Evolutionary conservation across 1,139 yeast genomes (phyloP), one percentile per base, ranked within the genome.

Genomic region (Scheffersomyces parashehatae): DNA sequence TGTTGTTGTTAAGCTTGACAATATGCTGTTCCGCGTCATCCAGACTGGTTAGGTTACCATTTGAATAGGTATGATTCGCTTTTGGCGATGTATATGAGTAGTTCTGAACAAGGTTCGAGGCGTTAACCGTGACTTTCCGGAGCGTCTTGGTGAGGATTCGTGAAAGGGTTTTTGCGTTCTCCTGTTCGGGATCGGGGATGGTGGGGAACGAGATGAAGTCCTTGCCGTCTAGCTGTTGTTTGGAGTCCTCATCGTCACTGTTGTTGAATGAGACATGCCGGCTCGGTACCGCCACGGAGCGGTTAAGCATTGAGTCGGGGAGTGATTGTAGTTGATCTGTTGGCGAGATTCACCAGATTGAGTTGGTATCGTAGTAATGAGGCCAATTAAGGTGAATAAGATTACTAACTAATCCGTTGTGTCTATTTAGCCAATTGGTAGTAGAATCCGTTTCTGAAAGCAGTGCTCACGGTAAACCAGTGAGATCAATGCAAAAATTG

Each of bases 121-220:
- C 79, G 52, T 73, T 74, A 44, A 65, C 67, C 34, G 79, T 74
- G 26, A 74, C 79, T 44, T 74, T 65, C 30, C 77, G 59, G n/a
- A 74, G 53, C 1, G 79, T 74, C 38, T 64, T 67, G 34, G 75
- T 58, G 49, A 74, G 57, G 32, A 74, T 59, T 9, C 65, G 61
- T 6, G 68, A 57, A 8, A 70, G 58, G 8, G 68, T 65, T 48
- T 59, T 62, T 38, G 63, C 48, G 33, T 58, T 58, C 24, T 67
- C 69, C 32, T 60, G 56, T 45, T 73, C 73, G 1, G 79, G 78
- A 51, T 74, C 78, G 4, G 78, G 75, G 9, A 73, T 56, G 6
- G 70, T 67, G 10, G 79, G 79, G 46, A 74, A 74, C 34, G 78
- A 73, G 24, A 67, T 67, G 49, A 64, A 74, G 51, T 73, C 78